Conservation (phyloP, 805 yeast species). For the Clavispora vitiphila region DNA sequence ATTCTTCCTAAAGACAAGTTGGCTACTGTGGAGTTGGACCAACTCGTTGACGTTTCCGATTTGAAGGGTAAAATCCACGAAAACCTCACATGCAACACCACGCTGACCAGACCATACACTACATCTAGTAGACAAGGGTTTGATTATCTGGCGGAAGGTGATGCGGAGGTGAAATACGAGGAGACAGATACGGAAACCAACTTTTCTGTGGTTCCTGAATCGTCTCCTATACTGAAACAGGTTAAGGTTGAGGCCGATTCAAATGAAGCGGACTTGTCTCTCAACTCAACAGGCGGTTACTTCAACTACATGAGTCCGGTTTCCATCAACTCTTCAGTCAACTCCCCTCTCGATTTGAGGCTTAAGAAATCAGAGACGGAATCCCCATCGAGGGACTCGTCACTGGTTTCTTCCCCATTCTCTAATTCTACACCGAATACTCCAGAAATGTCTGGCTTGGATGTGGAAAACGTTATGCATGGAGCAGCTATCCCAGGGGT, state of each 20-base stretch:
- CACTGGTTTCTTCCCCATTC: neutral
- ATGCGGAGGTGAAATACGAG: conserved; percentile 8
- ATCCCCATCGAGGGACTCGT: neutral
- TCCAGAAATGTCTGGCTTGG: conserved; percentile 1
- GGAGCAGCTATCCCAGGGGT: conserved; percentile 16
- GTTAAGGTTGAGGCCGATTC: neutral
- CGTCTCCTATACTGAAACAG: neutral
- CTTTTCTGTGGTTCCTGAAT: neutral
- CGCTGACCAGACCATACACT: neutral
- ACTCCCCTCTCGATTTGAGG: conserved; percentile 37
- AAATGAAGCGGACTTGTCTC: neutral
- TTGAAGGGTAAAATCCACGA: conserved; percentile 11
- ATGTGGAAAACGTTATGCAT: conserved; percentile 1
- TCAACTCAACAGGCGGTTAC: conserved; percentile 12
- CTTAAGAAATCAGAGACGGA: conserved; percentile 13
- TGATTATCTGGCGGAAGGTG: neutral
- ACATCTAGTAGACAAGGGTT: neutral
- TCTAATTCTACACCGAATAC: conserved; percentile 2
- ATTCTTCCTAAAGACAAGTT: conserved; percentile 7
- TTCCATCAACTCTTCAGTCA: conserved; percentile 35
- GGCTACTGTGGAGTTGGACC: conserved; percentile 6
- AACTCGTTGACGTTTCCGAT: conserved; percentile 11
- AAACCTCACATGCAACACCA: conserved; percentile 2
- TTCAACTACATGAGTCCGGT: conserved; percentile 40
- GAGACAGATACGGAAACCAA: conserved; percentile 3